Conservation (phyloP, 768 basidiomycete genomes). For the Amylocystis lapponica region DNA sequence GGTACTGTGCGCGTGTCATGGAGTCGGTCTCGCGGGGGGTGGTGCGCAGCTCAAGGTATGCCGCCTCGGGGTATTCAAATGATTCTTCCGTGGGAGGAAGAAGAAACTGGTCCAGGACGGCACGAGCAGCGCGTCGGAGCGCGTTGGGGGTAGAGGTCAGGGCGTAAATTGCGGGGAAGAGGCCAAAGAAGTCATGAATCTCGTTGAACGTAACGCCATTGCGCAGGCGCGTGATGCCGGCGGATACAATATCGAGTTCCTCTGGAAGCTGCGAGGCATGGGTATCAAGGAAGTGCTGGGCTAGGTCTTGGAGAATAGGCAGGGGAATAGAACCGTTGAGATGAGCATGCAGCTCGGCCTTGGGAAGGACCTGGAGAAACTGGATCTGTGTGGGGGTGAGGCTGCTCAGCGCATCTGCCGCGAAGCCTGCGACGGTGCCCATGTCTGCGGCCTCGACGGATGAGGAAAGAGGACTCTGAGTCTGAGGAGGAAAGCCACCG, state of each 20-base stretch:
- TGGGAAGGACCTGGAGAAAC: slow-evolving; percentile 63
- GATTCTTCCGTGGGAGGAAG: slow-evolving; percentile 12
- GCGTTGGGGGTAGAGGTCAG: slow-evolving; percentile 58
- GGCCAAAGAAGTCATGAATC: slow-evolving; percentile 65
- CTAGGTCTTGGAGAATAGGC: slow-evolving; percentile 54
- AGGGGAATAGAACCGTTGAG: slow-evolving; percentile 82
- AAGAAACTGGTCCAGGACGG: slow-evolving; percentile 65
- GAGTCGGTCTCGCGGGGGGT: slow-evolving; percentile 56
- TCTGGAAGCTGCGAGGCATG: background rate
- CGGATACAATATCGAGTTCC: slow-evolving; percentile 27
- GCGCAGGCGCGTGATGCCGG: slow-evolving; percentile 37
- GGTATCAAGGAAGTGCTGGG: slow-evolving; percentile 29
- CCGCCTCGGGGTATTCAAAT: slow-evolving; percentile 44
- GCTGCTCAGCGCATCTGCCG: slow-evolving; percentile 47
- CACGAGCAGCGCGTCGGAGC: slow-evolving; percentile 50
- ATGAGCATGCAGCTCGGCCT: slow-evolving; percentile 85
- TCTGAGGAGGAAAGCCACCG: background rate
- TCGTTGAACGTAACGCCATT: slow-evolving; percentile 40
- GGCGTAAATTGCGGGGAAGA: slow-evolving; percentile 78
- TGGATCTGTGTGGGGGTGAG: slow-evolving; percentile 44
- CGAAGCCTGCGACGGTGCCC: slow-evolving; percentile 20
- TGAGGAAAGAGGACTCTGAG: background rate
- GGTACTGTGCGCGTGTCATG: slow-evolving; percentile 58
- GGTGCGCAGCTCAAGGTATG: slow-evolving; percentile 78
- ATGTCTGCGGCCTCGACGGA: background rate